Conservation (phyloP, 768 basidiomycete species). For the Mrakia frigida region DNA sequence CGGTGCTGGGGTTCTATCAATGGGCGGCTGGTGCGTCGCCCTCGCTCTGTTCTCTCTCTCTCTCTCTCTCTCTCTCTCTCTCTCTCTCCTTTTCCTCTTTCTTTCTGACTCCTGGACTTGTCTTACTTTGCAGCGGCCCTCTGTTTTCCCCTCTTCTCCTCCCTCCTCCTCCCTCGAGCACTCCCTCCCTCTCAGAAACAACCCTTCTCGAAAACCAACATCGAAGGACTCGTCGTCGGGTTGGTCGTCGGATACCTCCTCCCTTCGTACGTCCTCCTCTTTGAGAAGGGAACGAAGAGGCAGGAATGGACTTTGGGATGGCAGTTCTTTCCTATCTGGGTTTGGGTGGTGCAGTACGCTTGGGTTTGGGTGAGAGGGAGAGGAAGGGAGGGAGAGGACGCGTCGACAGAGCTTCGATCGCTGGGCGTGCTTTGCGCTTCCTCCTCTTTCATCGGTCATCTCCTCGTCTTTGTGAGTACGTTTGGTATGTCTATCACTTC, state of each 20-base stretch:
- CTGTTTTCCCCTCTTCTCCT: not conserved
- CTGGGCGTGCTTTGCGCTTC: too few relatives aligned
- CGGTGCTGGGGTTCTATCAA: not conserved
- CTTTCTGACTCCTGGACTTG: too few relatives aligned
- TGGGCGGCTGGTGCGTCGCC: not conserved
- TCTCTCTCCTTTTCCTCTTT: not conserved
- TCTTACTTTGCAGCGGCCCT: not conserved
- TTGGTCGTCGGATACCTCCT: not conserved
- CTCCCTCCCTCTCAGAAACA: not conserved
- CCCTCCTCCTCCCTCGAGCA: not conserved
- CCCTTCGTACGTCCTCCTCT: not conserved
- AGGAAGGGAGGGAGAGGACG: not conserved
- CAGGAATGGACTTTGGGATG: not conserved
- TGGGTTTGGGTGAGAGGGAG: not conserved
- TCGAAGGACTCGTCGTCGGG: not conserved
- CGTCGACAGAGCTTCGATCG: not conserved
- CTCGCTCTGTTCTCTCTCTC: not conserved
- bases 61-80: not conserved
- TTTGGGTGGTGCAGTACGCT: not conserved
- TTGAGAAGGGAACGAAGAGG: not conserved
- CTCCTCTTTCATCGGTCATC: too few relatives aligned
- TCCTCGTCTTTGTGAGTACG: too few relatives aligned
- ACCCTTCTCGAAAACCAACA: not conserved
- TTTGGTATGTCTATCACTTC: too few relatives aligned
- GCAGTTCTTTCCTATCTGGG: constrained; percentile 1